Conservation (phyloP, 2,329 filamentous ascomycete species). For the Hirsutella rhossiliensis region DNA sequence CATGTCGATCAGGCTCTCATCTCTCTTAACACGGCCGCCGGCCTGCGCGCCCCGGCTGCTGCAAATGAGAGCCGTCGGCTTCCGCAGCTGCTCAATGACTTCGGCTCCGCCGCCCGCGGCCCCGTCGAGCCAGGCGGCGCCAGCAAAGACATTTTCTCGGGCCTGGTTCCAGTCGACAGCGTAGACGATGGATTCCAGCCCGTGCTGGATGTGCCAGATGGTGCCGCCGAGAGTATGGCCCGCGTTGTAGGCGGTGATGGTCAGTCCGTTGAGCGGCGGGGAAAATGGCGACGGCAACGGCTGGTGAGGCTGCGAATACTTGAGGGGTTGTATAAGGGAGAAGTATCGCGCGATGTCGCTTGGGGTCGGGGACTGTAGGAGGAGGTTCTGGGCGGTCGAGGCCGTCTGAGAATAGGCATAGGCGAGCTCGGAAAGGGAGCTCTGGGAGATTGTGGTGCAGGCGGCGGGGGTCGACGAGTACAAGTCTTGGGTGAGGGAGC, state of each 20-base stretch:
- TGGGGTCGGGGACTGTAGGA: conserved; percentile 58
- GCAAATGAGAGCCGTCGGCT: conserved; percentile 88
- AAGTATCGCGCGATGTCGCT: conserved; percentile 93
- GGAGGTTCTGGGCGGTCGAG: conserved; percentile 39
- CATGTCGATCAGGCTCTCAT: conserved; percentile 74
- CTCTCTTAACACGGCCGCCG: conserved; percentile 66
- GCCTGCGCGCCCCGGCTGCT: conserved; percentile 72
- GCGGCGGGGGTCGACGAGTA: conserved; percentile 86
- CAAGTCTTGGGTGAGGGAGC: conserved; percentile 81
- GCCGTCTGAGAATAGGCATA: conserved; percentile 41
- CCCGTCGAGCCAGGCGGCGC: conserved; percentile 85
- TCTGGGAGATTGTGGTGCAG: conserved; percentile 65
- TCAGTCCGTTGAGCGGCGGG: conserved; percentile 78
- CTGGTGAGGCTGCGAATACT: conserved; percentile 94
- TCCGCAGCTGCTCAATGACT: conserved; percentile 84
- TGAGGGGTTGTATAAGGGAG: conserved; percentile 77
- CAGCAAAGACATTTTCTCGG: conserved; percentile 87
- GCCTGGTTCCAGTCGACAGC: conserved; percentile 97
- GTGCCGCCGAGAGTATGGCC: conserved; percentile 93
- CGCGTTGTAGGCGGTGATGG: conserved; percentile 92
- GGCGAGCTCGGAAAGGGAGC: conserved; percentile 54
- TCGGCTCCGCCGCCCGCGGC: conserved; percentile 71
- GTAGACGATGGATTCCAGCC: conserved; percentile 92
- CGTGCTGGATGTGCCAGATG: conserved; percentile 98
- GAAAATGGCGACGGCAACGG: conserved; percentile 79